Percentiles rank a stretch among this genome's conserved stretches.
These are phyloP conservation scores for Fusarium acutatum DNA, from an alignment of 2,329 filamentous ascomycete genomes.

Conservation along the genomic window DNA sequence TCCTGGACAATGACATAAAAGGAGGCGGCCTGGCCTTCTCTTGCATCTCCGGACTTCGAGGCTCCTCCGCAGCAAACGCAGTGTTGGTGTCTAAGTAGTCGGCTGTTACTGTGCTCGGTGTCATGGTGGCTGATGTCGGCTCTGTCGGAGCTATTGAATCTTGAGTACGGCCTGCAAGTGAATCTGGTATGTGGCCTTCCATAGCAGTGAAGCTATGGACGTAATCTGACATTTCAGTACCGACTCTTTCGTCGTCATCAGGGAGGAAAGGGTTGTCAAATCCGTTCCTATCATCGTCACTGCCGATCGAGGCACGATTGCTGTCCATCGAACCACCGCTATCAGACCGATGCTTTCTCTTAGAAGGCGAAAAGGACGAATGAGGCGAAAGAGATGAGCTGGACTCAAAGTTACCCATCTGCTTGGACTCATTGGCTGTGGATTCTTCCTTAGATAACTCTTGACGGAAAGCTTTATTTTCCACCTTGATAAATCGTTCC, in stretches of 20 bases:
- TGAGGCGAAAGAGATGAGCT: constrained; percentile 46
- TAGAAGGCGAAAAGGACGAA: constrained; percentile 50
- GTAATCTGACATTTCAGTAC: constrained; percentile 40
- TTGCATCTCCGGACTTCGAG: constrained; percentile 56
- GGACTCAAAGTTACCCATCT: constrained; percentile 46
- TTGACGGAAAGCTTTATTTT: constrained; percentile 61
- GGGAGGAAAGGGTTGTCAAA: constrained; percentile 46
- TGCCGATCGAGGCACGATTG: constrained; percentile 55
- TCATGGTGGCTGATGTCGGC: constrained; percentile 39
- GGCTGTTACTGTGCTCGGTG: constrained; percentile 36
- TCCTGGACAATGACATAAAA: constrained; percentile 36
- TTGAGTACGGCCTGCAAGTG: constrained; percentile 14
- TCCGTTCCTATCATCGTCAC: constrained; percentile 49
- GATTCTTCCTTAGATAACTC: constrained; percentile 55
- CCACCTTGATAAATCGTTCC: constrained; percentile 58
- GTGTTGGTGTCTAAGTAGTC: constrained; percentile 24
- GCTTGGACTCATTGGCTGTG: constrained; percentile 33
- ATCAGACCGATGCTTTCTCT: constrained; percentile 56
- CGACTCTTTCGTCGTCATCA: constrained; percentile 36
- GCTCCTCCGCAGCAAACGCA: constrained; percentile 8
- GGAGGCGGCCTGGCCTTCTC: constrained; percentile 47
- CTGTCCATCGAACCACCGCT: constrained; percentile 58
- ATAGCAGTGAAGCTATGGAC: constrained; percentile 20
- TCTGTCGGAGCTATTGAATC: constrained; percentile 22
- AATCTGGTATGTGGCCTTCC: constrained; percentile 22